Evolutionary conservation across 768 basidiomycete species (phyloP).

Genomic region (Mrakia blollopis): DNA sequence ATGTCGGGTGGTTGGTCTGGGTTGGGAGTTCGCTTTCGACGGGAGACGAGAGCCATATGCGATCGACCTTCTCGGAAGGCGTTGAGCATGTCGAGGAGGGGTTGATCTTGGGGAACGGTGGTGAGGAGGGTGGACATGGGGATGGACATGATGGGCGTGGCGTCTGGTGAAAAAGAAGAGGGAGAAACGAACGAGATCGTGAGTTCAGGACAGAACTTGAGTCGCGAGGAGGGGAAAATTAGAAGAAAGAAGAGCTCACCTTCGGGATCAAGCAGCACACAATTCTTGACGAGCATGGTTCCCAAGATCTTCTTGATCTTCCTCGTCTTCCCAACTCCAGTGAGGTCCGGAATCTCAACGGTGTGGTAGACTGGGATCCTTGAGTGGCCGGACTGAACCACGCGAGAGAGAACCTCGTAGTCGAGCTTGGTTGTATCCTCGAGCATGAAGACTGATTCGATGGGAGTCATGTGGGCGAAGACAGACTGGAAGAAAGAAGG

Average conservation of each 20-base stretch:
- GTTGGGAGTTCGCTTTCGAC: conserved; percentile 50
- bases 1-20: conserved; percentile 41
- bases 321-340: conserved; percentile 17
- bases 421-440: conserved; percentile 78
- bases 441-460: conserved; percentile 71
- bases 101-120: conserved; percentile 78
- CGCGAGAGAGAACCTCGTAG: conserved; percentile 68
- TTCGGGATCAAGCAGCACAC: conserved; percentile 79
- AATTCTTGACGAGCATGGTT: conserved; percentile 78
- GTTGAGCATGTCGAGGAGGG: conserved; percentile 76
- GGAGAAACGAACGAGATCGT: neutral
- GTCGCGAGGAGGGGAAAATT: neutral
- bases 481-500: neutral
- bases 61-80: conserved; percentile 84
- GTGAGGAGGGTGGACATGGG: conserved; percentile 74
- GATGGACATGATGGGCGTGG: conserved; percentile 72
- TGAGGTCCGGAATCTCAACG: conserved; percentile 56
- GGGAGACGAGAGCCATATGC: conserved; percentile 85
- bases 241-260: conserved; percentile 46
- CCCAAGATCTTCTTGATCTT: conserved; percentile 72
- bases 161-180: conserved; percentile 51
- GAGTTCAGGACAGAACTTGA: no score
- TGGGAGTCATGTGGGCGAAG: conserved; percentile 30
- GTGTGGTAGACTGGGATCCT: conserved; percentile 51
- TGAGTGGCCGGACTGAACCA: conserved; percentile 60